Evolutionary conservation across 345 rosid species (phyloP).

Genomic region (Eucalyptus cloeziana): DNA sequence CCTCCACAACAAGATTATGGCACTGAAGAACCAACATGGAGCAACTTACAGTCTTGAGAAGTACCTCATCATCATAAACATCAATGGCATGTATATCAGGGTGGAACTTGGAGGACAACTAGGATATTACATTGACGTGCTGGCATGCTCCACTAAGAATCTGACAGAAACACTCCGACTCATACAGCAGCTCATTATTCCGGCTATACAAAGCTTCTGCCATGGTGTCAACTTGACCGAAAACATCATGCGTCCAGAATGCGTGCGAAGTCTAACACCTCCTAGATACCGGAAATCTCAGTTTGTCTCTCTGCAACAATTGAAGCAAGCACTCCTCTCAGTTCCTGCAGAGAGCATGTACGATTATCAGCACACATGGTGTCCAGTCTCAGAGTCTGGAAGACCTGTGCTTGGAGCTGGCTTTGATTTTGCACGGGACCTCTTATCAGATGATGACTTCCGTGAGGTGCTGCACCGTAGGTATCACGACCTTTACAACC

Average conservation of each 20-base stretch:
- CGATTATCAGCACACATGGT: constrained; percentile 95
- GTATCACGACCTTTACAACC: constrained; percentile 74
- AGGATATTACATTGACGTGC: constrained; percentile 76
- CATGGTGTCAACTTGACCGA: constrained; percentile 75
- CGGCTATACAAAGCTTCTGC: constrained; percentile 78
- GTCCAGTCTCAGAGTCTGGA: constrained; percentile 56
- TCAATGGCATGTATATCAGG: constrained; percentile 72
- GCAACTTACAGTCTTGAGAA: constrained; percentile 84
- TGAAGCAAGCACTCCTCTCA: constrained; percentile 79
- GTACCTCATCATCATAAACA: constrained; percentile 56
- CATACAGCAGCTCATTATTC: constrained; percentile 65
- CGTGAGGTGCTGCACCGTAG: constrained; percentile 80
- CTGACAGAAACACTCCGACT: constrained; percentile 75
- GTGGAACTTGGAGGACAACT: constrained; percentile 91
- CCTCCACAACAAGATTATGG: constrained; percentile 72
- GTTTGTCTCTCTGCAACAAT: constrained; percentile 41
- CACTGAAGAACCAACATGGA: constrained; percentile 70
- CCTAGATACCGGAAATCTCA: constrained; percentile 75
- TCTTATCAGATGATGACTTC: constrained; percentile 90
- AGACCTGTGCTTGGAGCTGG: constrained; percentile 43
- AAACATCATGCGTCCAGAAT: constrained; percentile 69
- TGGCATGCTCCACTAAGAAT: constrained; percentile 85
- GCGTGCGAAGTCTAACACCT: constrained; percentile 61
- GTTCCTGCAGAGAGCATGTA: constrained; percentile 88
- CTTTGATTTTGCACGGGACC: constrained; percentile 86